Evolutionary conservation across 2,329 filamentous ascomycete genomes (phyloP), one percentile per base, ranked within the genome.

Genomic region (Neonectria magnoliae): DNA sequence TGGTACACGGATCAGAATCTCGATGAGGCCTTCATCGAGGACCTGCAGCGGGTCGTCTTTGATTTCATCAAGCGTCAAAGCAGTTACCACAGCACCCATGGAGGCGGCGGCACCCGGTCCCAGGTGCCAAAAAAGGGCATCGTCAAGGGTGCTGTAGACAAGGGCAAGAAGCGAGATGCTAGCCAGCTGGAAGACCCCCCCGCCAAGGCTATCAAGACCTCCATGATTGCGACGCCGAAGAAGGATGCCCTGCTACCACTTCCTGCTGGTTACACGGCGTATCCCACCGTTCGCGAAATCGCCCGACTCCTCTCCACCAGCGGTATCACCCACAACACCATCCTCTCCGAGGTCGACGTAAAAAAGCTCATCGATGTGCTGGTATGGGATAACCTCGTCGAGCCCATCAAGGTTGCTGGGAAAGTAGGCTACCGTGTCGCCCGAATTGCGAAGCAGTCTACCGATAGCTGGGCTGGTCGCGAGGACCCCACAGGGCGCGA

Each of bases 1-100:
- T 99, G 95, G 93, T 98, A 96, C 78, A 94, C 93, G 8, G 94
- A 97, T 68, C 93, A 93, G 57, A 92, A 94, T 69, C 86, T 98
- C 13, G 96, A 99, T 79, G 90, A 92, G 68, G 92, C 91, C 63
- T 93, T 99, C 77, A 94, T 98, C 72, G 89, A 92, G 61, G 88
- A 89, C 45, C 84, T 98, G 54, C 88, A 92, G 65, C 85, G 87
- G 20, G 87, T 92, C 64, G 87, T 97, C 56, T 92, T 93, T 71
- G 88, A 91, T 68, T 90, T 89, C 66, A 88, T 97, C 66, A 90
- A 91, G 73, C 83, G 83, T 11, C 84, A 89, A 73, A 95, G 91
- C 74, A 94, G 92, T 80, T 90, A 90, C 73, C 84, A 86, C 47
- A 82, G 80, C 72, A 78, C 79, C 3, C 76, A 79, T 44, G 71